A percentile compares a stretch with the other conserved stretches of the same genome.
These are phyloP conservation scores for Saccharomyces cerevisiae DNA, from an alignment of 805 yeast species.

Conservation along the genomic window DNA sequence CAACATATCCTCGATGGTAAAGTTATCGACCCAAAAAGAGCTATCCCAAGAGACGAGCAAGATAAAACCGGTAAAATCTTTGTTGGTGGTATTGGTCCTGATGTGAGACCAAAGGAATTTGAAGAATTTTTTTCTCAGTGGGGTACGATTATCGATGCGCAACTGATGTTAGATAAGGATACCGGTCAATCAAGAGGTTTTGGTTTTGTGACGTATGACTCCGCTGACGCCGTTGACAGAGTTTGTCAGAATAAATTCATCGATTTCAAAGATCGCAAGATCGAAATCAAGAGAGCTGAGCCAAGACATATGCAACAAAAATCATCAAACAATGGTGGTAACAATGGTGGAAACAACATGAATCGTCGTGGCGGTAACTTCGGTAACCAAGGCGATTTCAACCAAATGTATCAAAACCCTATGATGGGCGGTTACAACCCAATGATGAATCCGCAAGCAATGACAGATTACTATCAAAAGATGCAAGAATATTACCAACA, in stretches of 20 bases:
- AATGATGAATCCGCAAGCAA: slow-evolving; percentile 43
- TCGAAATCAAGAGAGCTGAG: slow-evolving; percentile 80
- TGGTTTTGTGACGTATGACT: slow-evolving; percentile 92
- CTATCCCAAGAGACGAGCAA: slow-evolving; percentile 95
- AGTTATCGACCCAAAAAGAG: slow-evolving; percentile 93
- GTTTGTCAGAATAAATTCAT: slow-evolving; percentile 77
- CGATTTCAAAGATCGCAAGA: slow-evolving; percentile 75
- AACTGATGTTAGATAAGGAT: slow-evolving; percentile 93
- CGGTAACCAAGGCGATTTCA: slow-evolving; percentile 12
- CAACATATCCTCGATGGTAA: slow-evolving; percentile 92
- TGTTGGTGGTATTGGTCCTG: slow-evolving; percentile 94
- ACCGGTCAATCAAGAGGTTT: slow-evolving; percentile 96
- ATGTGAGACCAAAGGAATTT: slow-evolving; percentile 87
- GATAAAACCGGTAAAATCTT: slow-evolving; percentile 94
- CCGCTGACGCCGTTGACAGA: slow-evolving; percentile 88
- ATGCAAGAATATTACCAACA: slow-evolving; percentile 45
- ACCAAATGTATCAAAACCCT: slow-evolving; percentile 26
- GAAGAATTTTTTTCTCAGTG: slow-evolving; percentile 77
- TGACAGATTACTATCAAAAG: slow-evolving; percentile 57
- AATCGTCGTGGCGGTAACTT: slow-evolving; percentile 9
- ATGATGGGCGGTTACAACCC: slow-evolving; percentile 31
- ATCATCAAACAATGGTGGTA: slow-evolving; percentile 10
- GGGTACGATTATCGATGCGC: slow-evolving; percentile 91
- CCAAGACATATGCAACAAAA: slow-evolving; percentile 62
- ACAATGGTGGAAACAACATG: slow-evolving; percentile 21